phyloP scores from a whole-genome alignment of 306 rosid species.

The Begonia loranthoides region DNA sequence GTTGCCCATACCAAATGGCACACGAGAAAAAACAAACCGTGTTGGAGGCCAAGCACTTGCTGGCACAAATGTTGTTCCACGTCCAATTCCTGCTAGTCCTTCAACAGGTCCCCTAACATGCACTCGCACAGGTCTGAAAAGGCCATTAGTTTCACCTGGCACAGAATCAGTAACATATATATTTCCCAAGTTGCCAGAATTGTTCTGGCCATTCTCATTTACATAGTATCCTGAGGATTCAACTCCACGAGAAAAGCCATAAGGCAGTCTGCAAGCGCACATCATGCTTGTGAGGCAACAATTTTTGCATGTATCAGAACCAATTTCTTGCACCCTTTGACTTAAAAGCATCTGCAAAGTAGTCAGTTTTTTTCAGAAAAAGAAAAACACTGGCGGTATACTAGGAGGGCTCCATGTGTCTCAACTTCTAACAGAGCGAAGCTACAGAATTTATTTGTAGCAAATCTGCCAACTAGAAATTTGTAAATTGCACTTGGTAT shows the following conservation, averaged over 20 bases:
- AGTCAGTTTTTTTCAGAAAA: constrained; percentile 8
- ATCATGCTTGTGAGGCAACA: constrained; percentile 68
- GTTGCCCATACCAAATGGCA: constrained; percentile 76
- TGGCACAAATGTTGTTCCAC: constrained; percentile 84
- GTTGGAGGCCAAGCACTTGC: constrained; percentile 79
- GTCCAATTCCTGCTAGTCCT: constrained; percentile 97
- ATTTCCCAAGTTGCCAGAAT: constrained; percentile 48
- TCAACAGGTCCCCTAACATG: constrained; percentile 89
- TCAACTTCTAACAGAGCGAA: no score
- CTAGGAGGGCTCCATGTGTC: no score
- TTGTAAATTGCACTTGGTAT: no score
- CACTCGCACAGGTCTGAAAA: constrained; percentile 65
- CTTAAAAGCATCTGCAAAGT: constrained; percentile 79
- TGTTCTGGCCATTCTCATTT: constrained; percentile 71
- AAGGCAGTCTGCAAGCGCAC: constrained; percentile 80
- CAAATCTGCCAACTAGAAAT: no score
- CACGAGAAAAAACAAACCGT: constrained; percentile 91
- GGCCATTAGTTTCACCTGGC: constrained; percentile 60
- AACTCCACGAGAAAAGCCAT: constrained; percentile 55
- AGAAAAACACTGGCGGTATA: neutral
- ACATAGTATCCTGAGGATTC: constrained; percentile 44
- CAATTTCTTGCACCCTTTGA: constrained; percentile 95
- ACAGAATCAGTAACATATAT: constrained; percentile 78
- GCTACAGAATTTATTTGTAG: no score
- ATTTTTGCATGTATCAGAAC: constrained; percentile 78